Conservation (phyloP, 2,329 filamentous ascomycete species). For the Sarocladium oryzae region DNA sequence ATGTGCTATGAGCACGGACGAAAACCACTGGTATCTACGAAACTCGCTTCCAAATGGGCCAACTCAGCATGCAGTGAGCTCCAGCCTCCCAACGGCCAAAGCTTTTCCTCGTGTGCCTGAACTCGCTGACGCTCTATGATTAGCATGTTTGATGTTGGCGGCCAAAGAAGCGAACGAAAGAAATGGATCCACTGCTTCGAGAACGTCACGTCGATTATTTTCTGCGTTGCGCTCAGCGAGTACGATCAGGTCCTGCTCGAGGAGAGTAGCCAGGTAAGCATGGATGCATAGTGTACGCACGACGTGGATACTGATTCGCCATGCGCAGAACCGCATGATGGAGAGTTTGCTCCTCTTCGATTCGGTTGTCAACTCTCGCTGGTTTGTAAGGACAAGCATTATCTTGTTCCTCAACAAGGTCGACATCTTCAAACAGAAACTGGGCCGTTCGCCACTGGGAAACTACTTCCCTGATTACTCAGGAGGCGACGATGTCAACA, state of each 20-base stretch:
- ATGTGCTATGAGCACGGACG: slow-evolving; percentile 89
- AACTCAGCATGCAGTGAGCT: slow-evolving; percentile 93
- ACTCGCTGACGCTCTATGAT: slow-evolving; percentile 16
- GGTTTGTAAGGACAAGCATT: slow-evolving; percentile 99
- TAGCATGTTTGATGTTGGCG: slow-evolving; percentile 99
- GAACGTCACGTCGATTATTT: slow-evolving; percentile 98
- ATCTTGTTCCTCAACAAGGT: slow-evolving; percentile 99
- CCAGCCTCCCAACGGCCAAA: not conserved
- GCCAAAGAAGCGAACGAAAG: slow-evolving; percentile 94
- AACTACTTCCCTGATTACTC: slow-evolving; percentile 99
- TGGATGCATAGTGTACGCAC: not conserved
- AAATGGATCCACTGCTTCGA: slow-evolving; percentile 99
- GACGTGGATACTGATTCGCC: not conserved
- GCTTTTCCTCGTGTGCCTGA: not conserved
- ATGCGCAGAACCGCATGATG: slow-evolving; percentile 98
- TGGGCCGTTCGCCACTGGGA: slow-evolving; percentile 78
- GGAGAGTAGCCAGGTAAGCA: slow-evolving; percentile 85
- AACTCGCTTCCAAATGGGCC: slow-evolving; percentile 96
- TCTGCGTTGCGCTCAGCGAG: slow-evolving; percentile 95
- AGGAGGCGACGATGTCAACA: slow-evolving; percentile 94
- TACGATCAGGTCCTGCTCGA: slow-evolving; percentile 97
- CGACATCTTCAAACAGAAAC: slow-evolving; percentile 94
- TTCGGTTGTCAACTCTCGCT: slow-evolving; percentile 95
- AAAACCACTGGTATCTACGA: slow-evolving; percentile 99
- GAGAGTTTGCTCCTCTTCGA: slow-evolving; percentile 94